A percentile compares a stretch with the other conserved stretches of the same genome.
Evolutionary conservation across 164 flowering plant genomes (phyloP).

Genomic region (Macadamia integrifolia): DNA sequence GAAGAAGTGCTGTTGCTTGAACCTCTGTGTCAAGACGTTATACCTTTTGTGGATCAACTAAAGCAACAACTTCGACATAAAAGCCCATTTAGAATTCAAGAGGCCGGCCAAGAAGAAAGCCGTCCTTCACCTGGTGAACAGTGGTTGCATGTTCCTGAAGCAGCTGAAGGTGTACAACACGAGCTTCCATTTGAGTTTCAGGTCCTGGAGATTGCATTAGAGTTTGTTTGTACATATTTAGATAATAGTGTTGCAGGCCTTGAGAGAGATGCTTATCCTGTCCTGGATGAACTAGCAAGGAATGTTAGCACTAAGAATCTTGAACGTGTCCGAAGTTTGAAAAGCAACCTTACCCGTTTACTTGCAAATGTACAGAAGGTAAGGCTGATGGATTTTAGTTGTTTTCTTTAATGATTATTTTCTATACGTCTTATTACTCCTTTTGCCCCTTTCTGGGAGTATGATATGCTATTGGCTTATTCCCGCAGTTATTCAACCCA

Average conservation of each 20-base stretch:
- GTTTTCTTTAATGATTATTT: background rate
- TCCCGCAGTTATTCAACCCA: too few relatives aligned
- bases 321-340: slow-evolving; percentile 78
- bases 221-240: slow-evolving; percentile 75
- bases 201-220: slow-evolving; percentile 82
- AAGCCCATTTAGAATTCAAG: slow-evolving; percentile 24
- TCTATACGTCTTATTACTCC: background rate
- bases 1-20: slow-evolving; percentile 89
- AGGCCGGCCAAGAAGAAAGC: slow-evolving; percentile 29
- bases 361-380: slow-evolving; percentile 99
- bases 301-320: slow-evolving; percentile 90
- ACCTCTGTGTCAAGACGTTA: slow-evolving; percentile 80
- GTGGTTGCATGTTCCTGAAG: slow-evolving; percentile 58
- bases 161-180: slow-evolving; percentile 58
- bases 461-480: too few relatives aligned
- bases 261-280: slow-evolving; percentile 77
- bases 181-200: slow-evolving; percentile 96
- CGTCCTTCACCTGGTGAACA: slow-evolving; percentile 33
- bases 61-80: slow-evolving; percentile 64
- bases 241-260: slow-evolving; percentile 78
- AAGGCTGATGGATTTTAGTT: background rate
- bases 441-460: too few relatives aligned
- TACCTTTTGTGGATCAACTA: slow-evolving; percentile 83
- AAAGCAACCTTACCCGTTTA: slow-evolving; percentile 83
- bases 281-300: slow-evolving; percentile 80